Evolutionary conservation across 345 rosid species (phyloP), one percentile per base, ranked within the genome.

Genomic region (Camelina neglecta): DNA sequence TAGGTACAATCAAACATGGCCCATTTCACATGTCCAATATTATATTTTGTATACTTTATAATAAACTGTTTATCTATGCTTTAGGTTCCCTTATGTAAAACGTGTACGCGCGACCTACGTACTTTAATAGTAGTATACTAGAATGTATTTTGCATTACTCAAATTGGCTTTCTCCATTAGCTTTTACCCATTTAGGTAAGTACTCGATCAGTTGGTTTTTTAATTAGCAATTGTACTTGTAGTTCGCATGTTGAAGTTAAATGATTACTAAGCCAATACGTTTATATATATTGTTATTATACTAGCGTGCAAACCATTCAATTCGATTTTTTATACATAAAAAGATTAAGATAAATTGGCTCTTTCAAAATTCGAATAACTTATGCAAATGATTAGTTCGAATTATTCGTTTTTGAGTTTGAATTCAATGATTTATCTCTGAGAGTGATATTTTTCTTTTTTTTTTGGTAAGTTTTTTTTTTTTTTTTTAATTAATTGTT

Each of bases 41-140:
- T 7, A 60, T 68, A 54, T 31, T 31, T 60, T 3, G n/a, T 24
- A 23, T 39, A 50, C 18, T 33, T 20, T 39, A 20, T 26, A 12
- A 9, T 48, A 21, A 35, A 48, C n/a, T 45, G 50, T 39, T 75
- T 67, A 60, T 59, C 26, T 23, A 44, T 69, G 60, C 50, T 44
- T 63, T 38, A 36, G 5, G 36, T 35, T 36, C 56, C 42, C 51
- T 62, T 70, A 55, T 69, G 75, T 55, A 45, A 70, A 76, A 76
- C 80, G 80, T 76, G 71, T 70, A 36, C 24, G 26, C 50, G 54
- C 65, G 4, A 23, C 1, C 55, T 48, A 38, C 60, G 33, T 53
- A 41, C 29, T 60, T 68, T 50, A 39, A 38, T 35, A 35, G 36
- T 67, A 18, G 45, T 39, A 67, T 59, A 24, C 26, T 24, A 24